Base-by-base conservation (phyloP, 2,329 filamentous ascomycete genomes). In the Spiromastix sp. region DNA sequence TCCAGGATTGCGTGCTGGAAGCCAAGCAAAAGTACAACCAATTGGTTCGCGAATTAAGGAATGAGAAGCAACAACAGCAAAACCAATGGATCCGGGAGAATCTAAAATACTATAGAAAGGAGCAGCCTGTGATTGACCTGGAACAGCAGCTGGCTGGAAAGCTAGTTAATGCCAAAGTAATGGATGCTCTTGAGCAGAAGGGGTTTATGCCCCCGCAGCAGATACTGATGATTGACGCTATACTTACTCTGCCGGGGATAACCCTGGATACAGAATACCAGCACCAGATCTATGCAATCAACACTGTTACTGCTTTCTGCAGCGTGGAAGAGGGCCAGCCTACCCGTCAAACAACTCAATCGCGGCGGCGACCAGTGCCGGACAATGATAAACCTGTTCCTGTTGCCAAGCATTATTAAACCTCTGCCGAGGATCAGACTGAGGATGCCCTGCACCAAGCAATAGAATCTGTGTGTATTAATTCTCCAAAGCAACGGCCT, bases 301-400 rank as follows among this genome's bases (percentile, higher is more conserved):
- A 52, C 43, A 39, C 42, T 13, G 40, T 48, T 16, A 48, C 45
- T 39, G 43, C 42, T 15, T 47, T 55, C 38, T 54, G 43, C 43
- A 34, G 40, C 42, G 37, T 44, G 30, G 43, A 51, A 43, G 48
- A 55, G 36, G 46, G 48, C 15, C 34, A 17, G 15, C 41, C 37
- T 8, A 17, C 18, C n/a, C 31, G 4, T 18, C 21, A 25, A 15
- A n/a, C 17, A 4, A 42, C 19, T 13, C 32, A 42, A 31, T 37
- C 43, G 20, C 12, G 27, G 37, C 12, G 31, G 25, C 40, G 37
- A 28, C 30, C 48, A 53, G 5, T 78, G 71, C 70, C 56, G 78
- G 7, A 68, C 63, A 6, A 48, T 68, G 8, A 64, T 58, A 0
- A 59, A 72, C 11, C 48, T 70, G 71, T 2, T 63, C 79, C 36